A percentile compares a stretch with the other conserved stretches of the same genome.
Evolutionary conservation across 805 yeast genomes (phyloP).

Genomic region (Yarrowia hollandica): DNA sequence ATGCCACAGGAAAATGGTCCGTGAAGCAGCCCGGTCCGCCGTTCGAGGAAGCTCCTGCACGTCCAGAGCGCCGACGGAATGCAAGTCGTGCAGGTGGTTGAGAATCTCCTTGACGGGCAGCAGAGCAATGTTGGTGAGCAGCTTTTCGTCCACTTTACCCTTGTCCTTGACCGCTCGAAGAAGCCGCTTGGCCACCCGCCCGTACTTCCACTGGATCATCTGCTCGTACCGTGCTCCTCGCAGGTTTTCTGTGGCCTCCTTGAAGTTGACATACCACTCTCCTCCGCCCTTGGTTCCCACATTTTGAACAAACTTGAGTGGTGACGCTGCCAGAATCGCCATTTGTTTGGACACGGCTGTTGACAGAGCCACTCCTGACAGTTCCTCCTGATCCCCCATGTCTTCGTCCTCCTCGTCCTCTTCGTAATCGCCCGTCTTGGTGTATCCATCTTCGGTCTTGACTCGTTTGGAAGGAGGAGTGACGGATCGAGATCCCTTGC

Average conservation of each 20-base stretch:
- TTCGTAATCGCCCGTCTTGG: not conserved
- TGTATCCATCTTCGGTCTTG: constrained; percentile 38
- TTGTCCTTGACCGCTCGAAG: constrained; percentile 72
- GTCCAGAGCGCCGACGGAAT: constrained; percentile 71
- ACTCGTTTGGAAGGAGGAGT: constrained; percentile 26
- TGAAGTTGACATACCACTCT: constrained; percentile 47
- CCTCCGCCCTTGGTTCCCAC: constrained; percentile 54
- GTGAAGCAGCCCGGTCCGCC: constrained; percentile 84
- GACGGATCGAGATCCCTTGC: not conserved
- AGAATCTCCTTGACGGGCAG: constrained; percentile 77
- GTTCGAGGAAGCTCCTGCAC: constrained; percentile 93
- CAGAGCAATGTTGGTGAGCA: constrained; percentile 70
- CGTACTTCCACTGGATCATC: constrained; percentile 41
- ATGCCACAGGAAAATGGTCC: constrained; percentile 81
- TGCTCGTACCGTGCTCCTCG: constrained; percentile 41
- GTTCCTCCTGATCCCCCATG: no score
- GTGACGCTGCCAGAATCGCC: constrained; percentile 57
- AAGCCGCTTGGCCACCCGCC: constrained; percentile 63
- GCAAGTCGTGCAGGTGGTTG: constrained; percentile 63
- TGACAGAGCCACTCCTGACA: constrained; percentile 35
- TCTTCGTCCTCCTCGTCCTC: constrained; percentile 37
- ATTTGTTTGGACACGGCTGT: constrained; percentile 61
- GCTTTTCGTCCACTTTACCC: constrained; percentile 80
- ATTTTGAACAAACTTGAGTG: constrained; percentile 60
- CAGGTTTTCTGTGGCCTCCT: constrained; percentile 37